phyloP scores from a whole-genome alignment of 345 rosid species.

The Chamaenerion angustifolium region DNA sequence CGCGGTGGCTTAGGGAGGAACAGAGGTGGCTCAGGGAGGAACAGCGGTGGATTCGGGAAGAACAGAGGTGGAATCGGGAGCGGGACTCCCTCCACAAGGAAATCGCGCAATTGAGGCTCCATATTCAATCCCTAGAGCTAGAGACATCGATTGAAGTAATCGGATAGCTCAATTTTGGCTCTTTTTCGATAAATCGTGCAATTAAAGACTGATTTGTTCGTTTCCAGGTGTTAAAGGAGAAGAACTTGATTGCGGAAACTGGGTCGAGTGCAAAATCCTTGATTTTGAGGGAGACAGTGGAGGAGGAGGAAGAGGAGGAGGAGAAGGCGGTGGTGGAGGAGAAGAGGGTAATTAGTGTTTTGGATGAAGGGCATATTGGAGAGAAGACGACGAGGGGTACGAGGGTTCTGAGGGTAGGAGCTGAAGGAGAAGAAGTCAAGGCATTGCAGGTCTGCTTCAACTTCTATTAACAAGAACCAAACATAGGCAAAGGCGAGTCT shows the following conservation, averaged over 20 bases:
- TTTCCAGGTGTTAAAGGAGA: slow-evolving; percentile 44
- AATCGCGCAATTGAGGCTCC: slow-evolving; percentile 49
- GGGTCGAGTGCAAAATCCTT: slow-evolving; percentile 26
- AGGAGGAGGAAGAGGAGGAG: slow-evolving; percentile 15
- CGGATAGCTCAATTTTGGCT: slow-evolving; percentile 21
- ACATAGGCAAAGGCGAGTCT: slow-evolving; percentile 9
- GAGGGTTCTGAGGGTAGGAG: slow-evolving; percentile 46
- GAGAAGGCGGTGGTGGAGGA: slow-evolving; percentile 12
- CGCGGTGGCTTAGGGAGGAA: slow-evolving; percentile 72
- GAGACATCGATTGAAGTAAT: slow-evolving; percentile 10
- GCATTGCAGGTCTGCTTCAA: slow-evolving; percentile 75
- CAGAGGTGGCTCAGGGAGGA: slow-evolving; percentile 87
- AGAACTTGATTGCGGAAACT: slow-evolving; percentile 42
- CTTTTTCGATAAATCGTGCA: not conserved
- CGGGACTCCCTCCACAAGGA: slow-evolving; percentile 44
- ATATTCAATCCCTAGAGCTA: slow-evolving; percentile 32
- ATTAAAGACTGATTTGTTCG: slow-evolving; percentile 6
- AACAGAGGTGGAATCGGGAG: slow-evolving; percentile 61
- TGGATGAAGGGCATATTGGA: slow-evolving; percentile 10
- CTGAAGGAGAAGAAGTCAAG: slow-evolving; percentile 79
- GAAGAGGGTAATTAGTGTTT: slow-evolving; percentile 27
- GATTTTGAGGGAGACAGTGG: slow-evolving; percentile 31
- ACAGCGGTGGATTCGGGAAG: slow-evolving; percentile 72
- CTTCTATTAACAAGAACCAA: slow-evolving; percentile 14
- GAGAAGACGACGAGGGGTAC: slow-evolving; percentile 18